Conservation (phyloP, 2,329 filamentous ascomycete species). For the Ceratocystis albifundus region DNA sequence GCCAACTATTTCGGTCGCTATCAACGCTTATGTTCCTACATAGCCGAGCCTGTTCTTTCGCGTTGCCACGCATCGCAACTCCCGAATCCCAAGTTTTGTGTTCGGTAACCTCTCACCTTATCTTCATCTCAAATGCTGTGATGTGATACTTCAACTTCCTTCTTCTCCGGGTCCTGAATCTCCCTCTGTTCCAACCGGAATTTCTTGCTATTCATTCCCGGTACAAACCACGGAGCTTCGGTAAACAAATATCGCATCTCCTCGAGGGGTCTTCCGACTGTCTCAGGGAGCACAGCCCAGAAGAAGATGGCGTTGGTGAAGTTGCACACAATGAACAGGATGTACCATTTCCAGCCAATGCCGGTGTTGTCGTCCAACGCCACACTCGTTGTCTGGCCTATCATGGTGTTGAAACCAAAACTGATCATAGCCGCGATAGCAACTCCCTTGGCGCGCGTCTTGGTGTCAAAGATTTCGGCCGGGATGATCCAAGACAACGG, state of each 20-base stretch:
- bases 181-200: slow-evolving; percentile 43
- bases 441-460: slow-evolving; percentile 62
- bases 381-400: slow-evolving; percentile 51
- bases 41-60: neutral
- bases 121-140: neutral
- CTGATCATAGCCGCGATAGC: slow-evolving; percentile 61
- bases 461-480: slow-evolving; percentile 66
- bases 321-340: slow-evolving; percentile 47
- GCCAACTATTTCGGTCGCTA: neutral
- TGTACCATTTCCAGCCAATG: slow-evolving; percentile 40
- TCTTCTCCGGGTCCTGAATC: slow-evolving; percentile 46
- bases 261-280: slow-evolving; percentile 50
- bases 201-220: slow-evolving; percentile 39
- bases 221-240: slow-evolving; percentile 54
- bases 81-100: neutral
- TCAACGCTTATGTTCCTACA: neutral
- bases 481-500: slow-evolving; percentile 51
- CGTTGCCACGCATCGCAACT: neutral
- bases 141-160: slow-evolving; percentile 20
- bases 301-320: slow-evolving; percentile 42
- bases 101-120: neutral
- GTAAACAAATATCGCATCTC: slow-evolving; percentile 58
- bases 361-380: slow-evolving; percentile 34
- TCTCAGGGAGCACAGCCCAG: slow-evolving; percentile 56
- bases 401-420: slow-evolving; percentile 68